phyloP scores from a whole-genome alignment of 352 stramenopile genomes.

The Blastocystis sp. region DNA sequence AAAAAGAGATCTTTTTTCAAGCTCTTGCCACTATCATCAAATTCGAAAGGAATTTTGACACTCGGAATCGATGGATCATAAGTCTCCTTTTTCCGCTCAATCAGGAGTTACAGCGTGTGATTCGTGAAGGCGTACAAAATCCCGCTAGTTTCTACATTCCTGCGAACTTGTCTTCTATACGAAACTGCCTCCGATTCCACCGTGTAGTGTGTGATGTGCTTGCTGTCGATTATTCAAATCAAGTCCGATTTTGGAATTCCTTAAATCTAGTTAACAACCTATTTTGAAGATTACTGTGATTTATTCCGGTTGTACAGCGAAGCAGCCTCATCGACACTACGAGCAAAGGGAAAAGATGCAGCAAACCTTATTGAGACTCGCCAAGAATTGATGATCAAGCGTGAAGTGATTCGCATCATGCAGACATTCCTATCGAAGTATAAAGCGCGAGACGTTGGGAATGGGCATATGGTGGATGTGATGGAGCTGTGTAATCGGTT shows the following conservation, averaged over 20 bases:
- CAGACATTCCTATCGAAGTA: conserved; percentile 86
- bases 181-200: conserved; percentile 97
- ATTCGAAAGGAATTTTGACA: conserved; percentile 5
- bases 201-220: conserved; percentile 88
- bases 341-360: conserved; percentile 63
- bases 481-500: conserved; percentile 83
- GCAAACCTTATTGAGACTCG: conserved; percentile 72
- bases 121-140: conserved; percentile 68
- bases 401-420: conserved; percentile 88
- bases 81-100: not conserved
- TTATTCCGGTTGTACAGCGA: conserved; percentile 97
- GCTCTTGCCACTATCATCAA: conserved; percentile 84
- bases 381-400: conserved; percentile 87
- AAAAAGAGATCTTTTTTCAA: conserved; percentile 98
- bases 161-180: conserved; percentile 81
- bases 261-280: conserved; percentile 90
- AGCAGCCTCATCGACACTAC: not conserved
- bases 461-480: conserved; percentile 68
- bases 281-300: conserved; percentile 97
- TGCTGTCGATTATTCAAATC: conserved; percentile 67
- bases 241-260: conserved; percentile 67
- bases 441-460: conserved; percentile 68
- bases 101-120: not conserved
- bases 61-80: not conserved
- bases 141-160: conserved; percentile 72